phyloP scores from a whole-genome alignment of 495 filamentous ascomycete genomes.

The Penicillium salamii region DNA sequence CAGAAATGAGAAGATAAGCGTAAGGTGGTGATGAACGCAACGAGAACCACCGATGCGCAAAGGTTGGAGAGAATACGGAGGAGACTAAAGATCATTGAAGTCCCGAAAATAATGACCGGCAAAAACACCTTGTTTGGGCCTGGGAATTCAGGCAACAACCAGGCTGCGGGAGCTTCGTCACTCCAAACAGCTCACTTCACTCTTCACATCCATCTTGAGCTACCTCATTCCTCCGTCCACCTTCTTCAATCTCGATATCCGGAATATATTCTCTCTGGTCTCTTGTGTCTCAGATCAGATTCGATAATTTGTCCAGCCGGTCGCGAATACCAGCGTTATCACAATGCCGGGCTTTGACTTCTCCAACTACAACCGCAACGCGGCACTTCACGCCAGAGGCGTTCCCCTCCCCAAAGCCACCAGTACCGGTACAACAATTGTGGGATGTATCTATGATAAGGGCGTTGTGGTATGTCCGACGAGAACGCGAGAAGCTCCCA shows the following conservation, averaged over 20 bases:
- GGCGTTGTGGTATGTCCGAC: constrained; percentile 76
- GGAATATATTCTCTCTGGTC: background rate
- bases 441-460: constrained; percentile 94
- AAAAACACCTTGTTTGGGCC: constrained; percentile 38
- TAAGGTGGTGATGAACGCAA: constrained; percentile 5
- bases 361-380: constrained; percentile 98
- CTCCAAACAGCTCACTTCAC: constrained; percentile 28
- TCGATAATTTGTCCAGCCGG: constrained; percentile 4
- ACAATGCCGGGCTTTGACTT: constrained; percentile 99
- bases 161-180: constrained; percentile 49
- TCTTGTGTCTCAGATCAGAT: background rate
- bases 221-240: constrained; percentile 13
- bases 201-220: constrained; percentile 25
- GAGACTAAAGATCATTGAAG: constrained; percentile 8
- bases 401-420: constrained; percentile 95
- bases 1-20: constrained; percentile 21
- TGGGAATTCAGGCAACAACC: constrained; percentile 29
- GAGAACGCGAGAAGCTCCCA: background rate
- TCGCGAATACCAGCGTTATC: constrained; percentile 27
- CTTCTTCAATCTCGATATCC: constrained; percentile 10
- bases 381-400: constrained; percentile 86
- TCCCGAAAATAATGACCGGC: constrained; percentile 23
- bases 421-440: constrained; percentile 98
- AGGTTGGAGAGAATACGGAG: constrained; percentile 2
- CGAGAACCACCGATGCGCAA: constrained; percentile 8